These are phyloP conservation scores for Dimocarpus longan DNA, from an alignment of 345 rosid genomes.

Conservation along the genomic window DNA sequence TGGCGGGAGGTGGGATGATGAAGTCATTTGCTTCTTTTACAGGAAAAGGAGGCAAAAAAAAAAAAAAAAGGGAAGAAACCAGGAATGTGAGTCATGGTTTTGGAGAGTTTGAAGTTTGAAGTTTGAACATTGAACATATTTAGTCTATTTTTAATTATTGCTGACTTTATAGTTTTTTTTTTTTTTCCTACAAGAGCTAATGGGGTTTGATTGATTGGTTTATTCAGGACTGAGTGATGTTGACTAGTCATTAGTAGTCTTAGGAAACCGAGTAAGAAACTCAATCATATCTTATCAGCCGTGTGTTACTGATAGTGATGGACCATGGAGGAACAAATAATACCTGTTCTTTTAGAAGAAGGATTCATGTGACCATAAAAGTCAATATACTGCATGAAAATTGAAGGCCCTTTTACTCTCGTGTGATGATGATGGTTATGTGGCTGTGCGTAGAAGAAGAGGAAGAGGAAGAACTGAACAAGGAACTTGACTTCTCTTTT, in stretches of 20 bases:
- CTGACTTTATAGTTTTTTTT: background rate
- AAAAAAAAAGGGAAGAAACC: background rate
- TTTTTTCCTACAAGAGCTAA: too few relatives aligned
- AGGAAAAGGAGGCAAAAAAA: background rate
- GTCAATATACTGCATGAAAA: too few relatives aligned
- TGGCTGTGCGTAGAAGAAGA: too few relatives aligned
- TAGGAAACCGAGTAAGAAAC: background rate
- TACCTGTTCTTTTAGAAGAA: too few relatives aligned
- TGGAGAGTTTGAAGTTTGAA: background rate
- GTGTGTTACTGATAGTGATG: too few relatives aligned
- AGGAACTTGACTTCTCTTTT: too few relatives aligned
- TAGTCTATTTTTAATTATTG: background rate
- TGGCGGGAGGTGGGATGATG: constrained; percentile 11
- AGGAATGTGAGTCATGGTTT: background rate
- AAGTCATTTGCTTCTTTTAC: background rate
- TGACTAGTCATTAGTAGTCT: background rate
- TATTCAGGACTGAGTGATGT: background rate
- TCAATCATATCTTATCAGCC: too few relatives aligned
- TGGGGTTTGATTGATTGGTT: background rate
- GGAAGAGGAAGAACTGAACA: too few relatives aligned
- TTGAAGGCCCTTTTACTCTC: too few relatives aligned
- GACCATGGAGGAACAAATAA: too few relatives aligned
- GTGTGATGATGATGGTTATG: too few relatives aligned
- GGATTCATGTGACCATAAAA: too few relatives aligned
- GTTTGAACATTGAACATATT: background rate